phyloP scores from a whole-genome alignment of 164 flowering plant genomes.

The Amborella trichopoda region DNA sequence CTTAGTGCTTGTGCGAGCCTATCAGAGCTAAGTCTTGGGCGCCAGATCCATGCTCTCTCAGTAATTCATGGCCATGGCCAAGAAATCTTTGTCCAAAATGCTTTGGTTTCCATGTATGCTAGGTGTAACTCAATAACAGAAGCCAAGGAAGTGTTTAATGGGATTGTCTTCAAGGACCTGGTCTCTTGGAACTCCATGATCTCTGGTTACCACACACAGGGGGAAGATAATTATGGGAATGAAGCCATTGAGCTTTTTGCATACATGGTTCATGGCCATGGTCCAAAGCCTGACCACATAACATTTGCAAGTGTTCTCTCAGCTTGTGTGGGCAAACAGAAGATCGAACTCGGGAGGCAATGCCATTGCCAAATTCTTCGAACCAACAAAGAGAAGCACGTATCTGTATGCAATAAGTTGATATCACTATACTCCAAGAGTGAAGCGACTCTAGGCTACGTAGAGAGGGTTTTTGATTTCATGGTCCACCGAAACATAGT shows the following conservation, averaged over 20 bases:
- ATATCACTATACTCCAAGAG: background rate
- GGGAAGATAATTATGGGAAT: slow-evolving; percentile 6
- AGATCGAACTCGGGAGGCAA: background rate
- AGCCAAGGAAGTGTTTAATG: slow-evolving; percentile 25
- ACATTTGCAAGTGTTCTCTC: background rate
- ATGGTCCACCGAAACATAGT: background rate
- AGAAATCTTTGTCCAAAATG: too few relatives aligned
- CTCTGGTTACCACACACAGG: slow-evolving; percentile 15
- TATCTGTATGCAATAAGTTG: background rate
- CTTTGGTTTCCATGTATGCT: background rate
- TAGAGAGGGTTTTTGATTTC: background rate
- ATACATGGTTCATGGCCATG: background rate
- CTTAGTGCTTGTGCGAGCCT: too few relatives aligned
- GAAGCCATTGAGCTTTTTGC: slow-evolving; percentile 19
- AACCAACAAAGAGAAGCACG: background rate
- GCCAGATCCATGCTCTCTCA: too few relatives aligned
- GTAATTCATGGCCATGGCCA: too few relatives aligned
- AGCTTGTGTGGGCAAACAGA: background rate
- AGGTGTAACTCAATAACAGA: slow-evolving; percentile 2
- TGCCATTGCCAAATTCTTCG: background rate
- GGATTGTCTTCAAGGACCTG: slow-evolving; percentile 18
- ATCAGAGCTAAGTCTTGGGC: too few relatives aligned
- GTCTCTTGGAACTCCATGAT: slow-evolving; percentile 28
- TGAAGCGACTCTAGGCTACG: background rate
- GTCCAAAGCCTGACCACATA: background rate